These are phyloP conservation scores for Acrocalymma vagum DNA, from an alignment of 2,329 filamentous ascomycete species.

Conservation along the genomic window DNA sequence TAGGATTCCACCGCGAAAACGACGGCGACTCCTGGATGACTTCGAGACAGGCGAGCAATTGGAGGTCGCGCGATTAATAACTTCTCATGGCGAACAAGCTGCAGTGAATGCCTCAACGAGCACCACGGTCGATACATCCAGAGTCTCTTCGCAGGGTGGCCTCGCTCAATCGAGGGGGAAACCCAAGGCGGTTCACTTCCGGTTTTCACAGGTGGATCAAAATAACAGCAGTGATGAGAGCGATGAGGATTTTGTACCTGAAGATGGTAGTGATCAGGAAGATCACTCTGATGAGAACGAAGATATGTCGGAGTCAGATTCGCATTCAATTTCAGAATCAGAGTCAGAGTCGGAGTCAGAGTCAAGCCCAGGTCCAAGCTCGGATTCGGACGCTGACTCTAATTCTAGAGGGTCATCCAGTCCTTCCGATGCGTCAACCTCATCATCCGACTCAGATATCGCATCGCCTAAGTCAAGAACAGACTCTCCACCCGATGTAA, in stretches of 20 bases:
- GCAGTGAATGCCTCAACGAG: conserved; percentile 1
- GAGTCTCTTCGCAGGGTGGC: neutral
- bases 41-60: conserved; percentile 31
- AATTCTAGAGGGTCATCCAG: conserved; percentile 38
- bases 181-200: conserved; percentile 34
- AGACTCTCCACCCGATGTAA: conserved; percentile 31
- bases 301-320: conserved; percentile 15
- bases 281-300: conserved; percentile 14
- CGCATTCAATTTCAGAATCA: conserved; percentile 20
- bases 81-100: conserved; percentile 12
- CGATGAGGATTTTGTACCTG: conserved; percentile 38
- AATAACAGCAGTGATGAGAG: conserved; percentile 26
- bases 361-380: conserved; percentile 24
- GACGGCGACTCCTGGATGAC: conserved; percentile 53
- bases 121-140: neutral
- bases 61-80: conserved; percentile 20
- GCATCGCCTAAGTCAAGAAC: conserved; percentile 31
- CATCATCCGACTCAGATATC: conserved; percentile 40
- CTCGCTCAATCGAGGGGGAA: conserved; percentile 1
- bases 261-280: conserved; percentile 19
- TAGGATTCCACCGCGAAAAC: conserved; percentile 77
- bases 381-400: conserved; percentile 22
- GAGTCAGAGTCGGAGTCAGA: conserved; percentile 36
- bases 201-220: conserved; percentile 17
- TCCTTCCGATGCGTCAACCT: conserved; percentile 24